Base-by-base conservation (phyloP, 192 early-diverging fungal species). In the Oehlia diaphana region DNA sequence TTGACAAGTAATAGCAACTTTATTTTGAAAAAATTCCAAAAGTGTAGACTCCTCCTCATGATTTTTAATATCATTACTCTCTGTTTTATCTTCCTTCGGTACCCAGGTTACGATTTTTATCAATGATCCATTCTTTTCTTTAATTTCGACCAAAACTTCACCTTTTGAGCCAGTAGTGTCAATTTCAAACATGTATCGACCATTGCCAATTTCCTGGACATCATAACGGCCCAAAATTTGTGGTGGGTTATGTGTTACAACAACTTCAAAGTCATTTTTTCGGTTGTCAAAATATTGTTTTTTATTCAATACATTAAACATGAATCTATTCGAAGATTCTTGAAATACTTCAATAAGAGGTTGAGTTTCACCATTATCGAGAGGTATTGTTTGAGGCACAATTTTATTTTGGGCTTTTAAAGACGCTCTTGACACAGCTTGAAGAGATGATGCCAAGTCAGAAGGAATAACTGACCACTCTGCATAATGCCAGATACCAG, bases 391-490 rank as follows among this genome's bases (percentile, higher is more conserved):
- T 42, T 70, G 26, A 21, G 23, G 72, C 13, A 21, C 31, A 74
- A 61, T 74, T 28, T 71, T 39, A 5, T 37, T 35, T 23, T 49
- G 72, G 26, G 28, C 19, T 21, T 61, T 74, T 49, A 61, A 74
- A 33, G 72, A 58, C 16, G 76, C 76, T 33, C 65, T 64, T 33
- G 76, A 68, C 44, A 78, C 65, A 1, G 35, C 65, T 68, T 68
- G 42, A 50, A 78, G 33, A 8, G 76, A 78, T 10, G 26, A 8
- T 2, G 28, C 31, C 14, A 78, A 50, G 9, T 78, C 76, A 13
- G 63, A 42, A 26, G 76, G 76, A 68, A 78, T 66, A 23, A 78
- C 44, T n/a, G 76, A 49, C 39, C 39, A 78, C 35, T 78, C 64
- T 2, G 64, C 65, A 37, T 53, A 78, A 35, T 49, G 23, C 65